Evolutionary conservation across 1,284 basidiomycete species (phyloP), one percentile per base, ranked within the genome.

Genomic region (Rhodotorula mucilaginosa): DNA sequence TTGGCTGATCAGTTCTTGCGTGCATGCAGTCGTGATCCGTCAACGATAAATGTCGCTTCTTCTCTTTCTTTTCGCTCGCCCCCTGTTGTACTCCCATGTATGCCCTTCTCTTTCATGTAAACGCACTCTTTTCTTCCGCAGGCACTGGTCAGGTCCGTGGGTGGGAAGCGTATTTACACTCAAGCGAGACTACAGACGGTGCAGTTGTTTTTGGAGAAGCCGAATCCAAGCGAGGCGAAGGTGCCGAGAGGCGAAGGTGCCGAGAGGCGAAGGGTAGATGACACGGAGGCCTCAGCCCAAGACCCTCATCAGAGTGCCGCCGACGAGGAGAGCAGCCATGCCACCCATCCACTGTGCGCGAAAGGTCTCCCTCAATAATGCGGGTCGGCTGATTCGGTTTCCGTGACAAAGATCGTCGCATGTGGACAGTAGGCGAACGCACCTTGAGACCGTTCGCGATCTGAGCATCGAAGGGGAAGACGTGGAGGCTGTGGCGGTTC

Each of bases 1-100:
- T 23, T 60, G 46, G 21, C 47, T 23, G 16, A 16, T 18, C 13
- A 29, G 12, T 5, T 18, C 18, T 13, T 1, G 13, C 4, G 16
- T 8, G 18, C 1, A 15, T 21, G 19, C 60, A 68, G 67, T 68
- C 44, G 67, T 68, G 26, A 51, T 68, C 58, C 60, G 61, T 23
- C 61, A 58, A n/a, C 66, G 48, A 44, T 68, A 23, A 31, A 7
- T n/a, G 13, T 3, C 51, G 1, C 3, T 23, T 31, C 21, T 10
- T 26, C n/a, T 34, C 6, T 13, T 44, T 44, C 51, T 44, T 10
- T 44, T 7, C 21, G 16, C n/a, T 34, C 13, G 39, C 48, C 48
- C n/a, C 31, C 26, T 7, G 29, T 18, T 62, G 61, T 62, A 39
- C 62, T 18, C 29, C 2, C 26, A n/a, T 56, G 52, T 26, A 56